These are phyloP conservation scores for Zygoascus biomembranicola DNA, from an alignment of 805 yeast species.

Conservation along the genomic window DNA sequence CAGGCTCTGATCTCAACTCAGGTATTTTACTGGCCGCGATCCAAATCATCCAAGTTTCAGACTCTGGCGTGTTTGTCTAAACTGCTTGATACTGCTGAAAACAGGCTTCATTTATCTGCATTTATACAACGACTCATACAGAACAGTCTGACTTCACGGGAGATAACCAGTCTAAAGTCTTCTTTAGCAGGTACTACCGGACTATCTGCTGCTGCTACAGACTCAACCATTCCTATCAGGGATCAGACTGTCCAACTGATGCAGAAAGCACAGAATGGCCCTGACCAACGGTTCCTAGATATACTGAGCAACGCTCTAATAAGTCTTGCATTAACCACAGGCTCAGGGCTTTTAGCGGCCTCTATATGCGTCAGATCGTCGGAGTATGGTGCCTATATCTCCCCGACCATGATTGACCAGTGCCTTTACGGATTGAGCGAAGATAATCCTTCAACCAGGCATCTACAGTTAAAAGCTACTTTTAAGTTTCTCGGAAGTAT, in stretches of 20 bases:
- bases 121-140: neutral
- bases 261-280: neutral
- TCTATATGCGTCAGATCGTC: slow-evolving; percentile 2
- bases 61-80: slow-evolving; percentile 1
- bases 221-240: neutral
- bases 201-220: neutral
- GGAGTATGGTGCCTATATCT: neutral
- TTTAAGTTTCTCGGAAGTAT: neutral
- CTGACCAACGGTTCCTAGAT: neutral
- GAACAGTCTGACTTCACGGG: neutral
- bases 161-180: neutral
- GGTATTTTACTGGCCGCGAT: neutral
- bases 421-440: slow-evolving; percentile 7
- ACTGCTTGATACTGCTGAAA: neutral
- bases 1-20: neutral
- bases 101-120: neutral
- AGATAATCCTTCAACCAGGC: slow-evolving; percentile 3
- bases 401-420: slow-evolving; percentile 1
- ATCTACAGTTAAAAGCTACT: slow-evolving; percentile 7
- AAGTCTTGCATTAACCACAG: slow-evolving; percentile 3
- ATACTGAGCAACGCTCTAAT: slow-evolving; percentile 6
- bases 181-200: neutral
- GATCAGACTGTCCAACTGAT: neutral
- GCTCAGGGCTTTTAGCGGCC: slow-evolving; percentile 11
- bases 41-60: neutral